A percentile compares a stretch with the other conserved stretches of the same genome.
These are phyloP conservation scores for Apiotrichum veenhuisii DNA, from an alignment of 1,284 basidiomycete species.

Conservation along the genomic window DNA sequence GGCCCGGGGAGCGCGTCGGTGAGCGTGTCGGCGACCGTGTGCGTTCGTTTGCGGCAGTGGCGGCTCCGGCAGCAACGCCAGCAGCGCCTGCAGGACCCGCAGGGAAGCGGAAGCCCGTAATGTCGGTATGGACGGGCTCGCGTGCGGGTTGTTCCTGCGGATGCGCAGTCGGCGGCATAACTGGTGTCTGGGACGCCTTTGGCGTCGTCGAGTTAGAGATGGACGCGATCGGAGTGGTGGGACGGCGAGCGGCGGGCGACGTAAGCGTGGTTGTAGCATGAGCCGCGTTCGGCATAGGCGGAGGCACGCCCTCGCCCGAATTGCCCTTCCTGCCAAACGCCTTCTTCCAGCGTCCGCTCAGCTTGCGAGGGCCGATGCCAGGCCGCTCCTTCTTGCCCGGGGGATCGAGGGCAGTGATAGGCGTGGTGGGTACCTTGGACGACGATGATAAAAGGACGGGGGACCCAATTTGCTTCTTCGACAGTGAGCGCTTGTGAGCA, in stretches of 20 bases:
- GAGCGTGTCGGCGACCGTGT: background rate
- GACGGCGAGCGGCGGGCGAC: background rate
- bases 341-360: conserved; percentile 37
- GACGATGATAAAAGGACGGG: conserved; percentile 41
- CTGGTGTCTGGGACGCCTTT: background rate
- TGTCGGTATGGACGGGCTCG: background rate
- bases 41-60: background rate
- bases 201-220: background rate
- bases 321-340: conserved; percentile 32
- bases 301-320: conserved; percentile 19
- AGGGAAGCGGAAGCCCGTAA: background rate
- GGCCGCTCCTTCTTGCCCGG: background rate
- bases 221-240: background rate
- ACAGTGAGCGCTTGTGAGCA: conserved; percentile 17
- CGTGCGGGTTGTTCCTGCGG: background rate
- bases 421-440: conserved; percentile 26
- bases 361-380: conserved; percentile 1
- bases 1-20: background rate
- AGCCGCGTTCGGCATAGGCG: conserved; percentile 10
- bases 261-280: background rate
- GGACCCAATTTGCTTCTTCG: conserved; percentile 31
- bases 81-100: no score
- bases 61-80: no score
- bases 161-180: background rate
- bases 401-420: conserved; percentile 8